Conservation (phyloP, 192 early-diverging fungal species). For the Backusella macrospora region DNA sequence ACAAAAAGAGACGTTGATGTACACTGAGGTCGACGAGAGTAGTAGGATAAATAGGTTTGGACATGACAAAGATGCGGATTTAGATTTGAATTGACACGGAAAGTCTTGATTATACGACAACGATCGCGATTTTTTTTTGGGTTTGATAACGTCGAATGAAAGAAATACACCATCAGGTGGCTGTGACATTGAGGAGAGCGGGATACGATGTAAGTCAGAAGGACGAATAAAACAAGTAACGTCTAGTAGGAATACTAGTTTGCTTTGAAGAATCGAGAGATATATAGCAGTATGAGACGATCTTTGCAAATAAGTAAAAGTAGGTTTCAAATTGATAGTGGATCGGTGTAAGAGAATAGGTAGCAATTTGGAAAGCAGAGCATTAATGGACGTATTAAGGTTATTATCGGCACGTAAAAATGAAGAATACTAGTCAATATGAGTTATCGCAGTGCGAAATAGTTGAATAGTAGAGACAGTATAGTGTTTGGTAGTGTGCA, state of each 20-base stretch:
- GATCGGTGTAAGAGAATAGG: not conserved
- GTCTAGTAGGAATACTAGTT: slow-evolving; percentile 2
- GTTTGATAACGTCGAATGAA: too few species aligned
- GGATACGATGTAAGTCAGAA: too few species aligned
- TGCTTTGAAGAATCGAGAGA: not conserved
- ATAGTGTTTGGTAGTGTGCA: too few species aligned
- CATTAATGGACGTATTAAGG: too few species aligned
- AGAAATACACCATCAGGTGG: too few species aligned
- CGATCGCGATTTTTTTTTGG: not conserved
- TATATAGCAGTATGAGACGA: not conserved
- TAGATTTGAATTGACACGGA: not conserved
- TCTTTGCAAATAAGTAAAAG: not conserved
- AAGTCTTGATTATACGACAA: not conserved
- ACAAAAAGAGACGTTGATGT: too few species aligned
- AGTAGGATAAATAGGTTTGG: not conserved
- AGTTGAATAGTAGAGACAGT: too few species aligned
- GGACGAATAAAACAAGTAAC: slow-evolving; percentile 10
- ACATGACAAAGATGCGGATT: not conserved
- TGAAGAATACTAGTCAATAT: too few species aligned
- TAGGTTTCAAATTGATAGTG: too few species aligned
- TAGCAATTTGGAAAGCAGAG: not conserved
- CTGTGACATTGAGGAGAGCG: too few species aligned
- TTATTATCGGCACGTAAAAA: too few species aligned
- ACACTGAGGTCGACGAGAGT: not conserved
- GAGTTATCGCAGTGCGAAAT: too few species aligned